These are phyloP conservation scores for Picea sitchensis DNA, from an alignment of 75 land plant genomes.

Conservation along the genomic window DNA sequence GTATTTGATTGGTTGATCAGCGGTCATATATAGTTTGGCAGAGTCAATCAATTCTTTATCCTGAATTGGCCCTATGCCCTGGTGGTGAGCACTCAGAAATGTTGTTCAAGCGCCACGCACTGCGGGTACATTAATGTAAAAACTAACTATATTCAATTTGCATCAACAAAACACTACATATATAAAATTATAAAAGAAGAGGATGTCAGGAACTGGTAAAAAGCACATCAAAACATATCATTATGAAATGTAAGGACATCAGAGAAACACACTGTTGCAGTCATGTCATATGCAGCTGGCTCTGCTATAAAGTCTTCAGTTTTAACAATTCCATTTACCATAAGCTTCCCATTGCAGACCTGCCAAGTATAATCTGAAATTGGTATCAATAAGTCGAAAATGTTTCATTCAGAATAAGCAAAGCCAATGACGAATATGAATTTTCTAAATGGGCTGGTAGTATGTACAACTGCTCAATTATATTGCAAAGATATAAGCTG, in stretches of 20 bases:
- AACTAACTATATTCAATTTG: neutral
- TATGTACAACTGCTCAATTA: too few relatives aligned
- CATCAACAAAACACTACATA: neutral
- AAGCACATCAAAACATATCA: neutral
- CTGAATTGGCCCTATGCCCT: neutral
- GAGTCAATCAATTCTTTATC: conserved; percentile 1
- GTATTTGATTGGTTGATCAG: neutral
- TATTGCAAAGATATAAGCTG: too few relatives aligned
- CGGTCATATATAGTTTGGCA: neutral
- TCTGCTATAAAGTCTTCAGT: conserved; percentile 53
- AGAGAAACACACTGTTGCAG: conserved; percentile 27
- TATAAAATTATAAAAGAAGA: neutral
- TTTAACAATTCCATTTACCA: conserved; percentile 47
- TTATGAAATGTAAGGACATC: neutral
- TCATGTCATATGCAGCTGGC: conserved; percentile 28
- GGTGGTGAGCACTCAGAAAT: conserved; percentile 16
- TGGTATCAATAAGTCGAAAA: neutral
- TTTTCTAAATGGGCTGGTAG: too few relatives aligned
- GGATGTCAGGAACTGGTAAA: neutral
- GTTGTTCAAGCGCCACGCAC: conserved; percentile 25
- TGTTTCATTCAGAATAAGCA: too few relatives aligned
- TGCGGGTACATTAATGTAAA: conserved; percentile 8
- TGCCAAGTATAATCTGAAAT: conserved; percentile 3
- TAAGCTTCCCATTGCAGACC: conserved; percentile 47
- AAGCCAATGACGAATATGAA: too few relatives aligned